Evolutionary conservation across 352 stramenopile genomes (phyloP), one percentile per base, ranked within the genome.

Genomic region (Salisapilia sapeloensis): DNA sequence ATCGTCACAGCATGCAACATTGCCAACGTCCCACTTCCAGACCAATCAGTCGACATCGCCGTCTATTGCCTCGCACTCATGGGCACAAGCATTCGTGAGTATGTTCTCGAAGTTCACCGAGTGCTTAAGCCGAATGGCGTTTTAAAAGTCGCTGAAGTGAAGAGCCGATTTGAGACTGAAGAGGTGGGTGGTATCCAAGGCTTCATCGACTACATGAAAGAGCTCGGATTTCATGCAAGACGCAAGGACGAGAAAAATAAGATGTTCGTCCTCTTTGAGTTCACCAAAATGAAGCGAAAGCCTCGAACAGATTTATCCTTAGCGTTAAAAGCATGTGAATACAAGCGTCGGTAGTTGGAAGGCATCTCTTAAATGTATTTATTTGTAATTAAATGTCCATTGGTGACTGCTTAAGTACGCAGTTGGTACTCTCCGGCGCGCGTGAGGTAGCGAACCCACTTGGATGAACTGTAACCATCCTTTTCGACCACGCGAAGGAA

Each of bases 401-500:
- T n/a, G n/a, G n/a, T n/a, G n/a, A n/a, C n/a, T 14, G n/a, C 32
- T 60, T 72, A 99, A 56, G 98, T 96, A 43, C 92, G 81, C 35
- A 98, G 85, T 57, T 98, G 90, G 60, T 98, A 99, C 44, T 95
- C 81, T 4, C 93, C 93, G 2, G 93, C 93, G 37, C 96, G 95
- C 11, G 94, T 97, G 46, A 98, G 94, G 58, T 98, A 98, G 52
- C 92, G 85, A 21, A 99, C 94, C 93, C 93, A 99, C 69, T 96
- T 94, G 54, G 92, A 97, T 14, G 90, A 97, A 42, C 94, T 77
- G 63, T 98, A 98, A 24, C 89, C 95, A 46, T 80, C 95, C 66
- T 98, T 98, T 53, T 99, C 94, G 44, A 97, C 98, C 2, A 99
- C 93, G 51, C 96, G 95, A 43, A 98, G 79, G 64, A 98, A 98